Evolutionary conservation across 192 early-diverging fungal genomes (phyloP), one percentile per base, ranked within the genome.

Genomic region (Backusella luteola): DNA sequence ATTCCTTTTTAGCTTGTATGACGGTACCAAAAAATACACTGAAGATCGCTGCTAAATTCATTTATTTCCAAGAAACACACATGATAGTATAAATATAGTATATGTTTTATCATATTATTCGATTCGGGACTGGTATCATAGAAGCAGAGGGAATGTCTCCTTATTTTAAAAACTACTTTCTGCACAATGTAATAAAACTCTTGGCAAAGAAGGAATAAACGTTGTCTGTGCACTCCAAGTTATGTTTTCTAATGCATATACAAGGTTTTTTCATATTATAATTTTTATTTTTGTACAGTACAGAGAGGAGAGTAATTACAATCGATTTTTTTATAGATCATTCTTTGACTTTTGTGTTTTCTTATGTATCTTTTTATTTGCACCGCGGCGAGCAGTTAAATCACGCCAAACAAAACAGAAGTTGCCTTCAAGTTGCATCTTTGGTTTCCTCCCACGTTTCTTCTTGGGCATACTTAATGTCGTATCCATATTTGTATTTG

Each of bases 351-450:
- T 59, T 59, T 8, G 23, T 59, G 23, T 26, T 59, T 59, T 59
- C 11, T 59, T 59, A 26, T 59, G 53, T 23, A 21, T 52, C 32
- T 67, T 66, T 19, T 66, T 73, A 34, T 78, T 78, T 39, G 72
- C 72, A 29, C 77, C 72, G 56, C 77, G 77, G 11, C 77, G 59
- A 32, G 80, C 80, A 19, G 76, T 81, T 1, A 81, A 53, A 35
- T 83, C 81, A 26, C 78, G 74, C 81, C 81, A 83, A 19, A 83
- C 81, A 74, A 83, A 83, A 41, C 81, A 83, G 19, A 78, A 78
- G 39, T 83, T 83, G 44, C 81, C 81, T 35, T 71, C 74, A 26
- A 83, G 56, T 63, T 78, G 81, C 36, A 71, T 83, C 36, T 83
- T 83, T 23, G 81, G 81, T 41, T 83, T 83, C n/a, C 81, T 46